Base-by-base conservation (phyloP, 2,329 filamentous ascomycete genomes). In the Colletotrichum filicis region DNA sequence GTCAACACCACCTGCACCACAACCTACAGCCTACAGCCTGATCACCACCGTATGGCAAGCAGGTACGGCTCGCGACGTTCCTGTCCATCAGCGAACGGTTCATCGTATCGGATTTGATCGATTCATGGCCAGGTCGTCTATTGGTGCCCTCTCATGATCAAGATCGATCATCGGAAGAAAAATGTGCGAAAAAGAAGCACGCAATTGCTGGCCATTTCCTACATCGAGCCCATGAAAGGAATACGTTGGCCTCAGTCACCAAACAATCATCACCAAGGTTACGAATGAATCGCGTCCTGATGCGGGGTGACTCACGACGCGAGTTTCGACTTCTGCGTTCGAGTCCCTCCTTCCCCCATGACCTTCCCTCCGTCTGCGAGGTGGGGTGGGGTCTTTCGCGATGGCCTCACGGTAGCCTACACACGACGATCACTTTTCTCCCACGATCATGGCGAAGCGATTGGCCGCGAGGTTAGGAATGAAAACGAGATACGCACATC, bases 221-320 rank as follows among this genome's bases (percentile, higher is more conserved):
- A 68, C 68, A 67, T 67, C 52, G 37, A 62, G 56, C n/a, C 49
- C 71, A 74, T 67, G 56, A 22, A 30, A 22, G 35, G 28, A 46
- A 66, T 22, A 26, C n/a, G 6, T 30, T 22, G 42, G 53, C 68
- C 61, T 66, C 61, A 61, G 49, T 68, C 62, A 62, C 58, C 24
- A 28, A 28, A 52, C 62, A 52, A 49, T 14, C 5, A 35, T 32
- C 59, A 7, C 8, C 46, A 22, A 19, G 49, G 55, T 66, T 24
- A 46, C 30, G 52, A 64, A 61, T 35, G 53, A 69, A 37, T n/a
- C 16, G 35, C 59, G 46, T 73, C 26, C 35, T 26, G 66, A 65
- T 60, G 60, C 66, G 66, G 60, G 66, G 59, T 74, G 71, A 74
- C 71, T 74, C 71, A 72, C 71, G 71, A 67, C 61, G 57, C 35